Evolutionary conservation across 2,329 filamentous ascomycete genomes (phyloP), one percentile per base, ranked within the genome.

Genomic region (Ophiostoma piceae): DNA sequence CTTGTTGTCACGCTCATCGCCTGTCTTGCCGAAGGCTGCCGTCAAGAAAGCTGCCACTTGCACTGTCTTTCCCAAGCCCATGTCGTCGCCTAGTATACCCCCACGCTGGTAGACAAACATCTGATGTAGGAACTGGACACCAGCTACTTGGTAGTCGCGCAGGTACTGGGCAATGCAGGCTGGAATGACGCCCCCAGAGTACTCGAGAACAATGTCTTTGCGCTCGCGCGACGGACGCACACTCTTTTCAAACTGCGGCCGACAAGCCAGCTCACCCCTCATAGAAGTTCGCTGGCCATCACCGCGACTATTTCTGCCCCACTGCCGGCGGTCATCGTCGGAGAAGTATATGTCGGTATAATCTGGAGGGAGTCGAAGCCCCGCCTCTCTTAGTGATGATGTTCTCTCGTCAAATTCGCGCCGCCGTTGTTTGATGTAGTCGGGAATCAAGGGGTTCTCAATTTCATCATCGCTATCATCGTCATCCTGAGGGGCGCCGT

Each of bases 61-160:
- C 2, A 99, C 92, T 0, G 95, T 99, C 79, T 99, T 99, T 0
- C 95, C 95, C 41, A 99, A 80, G 26, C 95, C 95, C 95, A 99
- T 99, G 76, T 99, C 95, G 76, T 99, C 95, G 2, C 94, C 94
- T 0, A 99, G 84, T 29, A 99, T 91, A 1, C 91, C 92, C 0
- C 95, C 95, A 74, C 90, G 90, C 76, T 99, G 95, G 74, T 92
- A 94, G 3, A 97, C 90, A 76, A 98, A 98, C 29, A 92, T 85
- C 71, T 92, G 87, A 77, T 98, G 94, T 8, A 99, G 83, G 75
- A 97, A 98, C 41, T 86, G 84, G 16, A 90, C 92, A 5, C 95
- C 95, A 37, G 91, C 86, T 1, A 98, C 84, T 78, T 99, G 95
- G 75, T 99, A 99, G 73, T 94, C 91, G 71, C 95, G 88, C 67